Percentiles rank a stretch among this genome's conserved stretches.
Evolutionary conservation across 352 stramenopile genomes (phyloP).

Genomic region (Paralagenidium karlingii): DNA sequence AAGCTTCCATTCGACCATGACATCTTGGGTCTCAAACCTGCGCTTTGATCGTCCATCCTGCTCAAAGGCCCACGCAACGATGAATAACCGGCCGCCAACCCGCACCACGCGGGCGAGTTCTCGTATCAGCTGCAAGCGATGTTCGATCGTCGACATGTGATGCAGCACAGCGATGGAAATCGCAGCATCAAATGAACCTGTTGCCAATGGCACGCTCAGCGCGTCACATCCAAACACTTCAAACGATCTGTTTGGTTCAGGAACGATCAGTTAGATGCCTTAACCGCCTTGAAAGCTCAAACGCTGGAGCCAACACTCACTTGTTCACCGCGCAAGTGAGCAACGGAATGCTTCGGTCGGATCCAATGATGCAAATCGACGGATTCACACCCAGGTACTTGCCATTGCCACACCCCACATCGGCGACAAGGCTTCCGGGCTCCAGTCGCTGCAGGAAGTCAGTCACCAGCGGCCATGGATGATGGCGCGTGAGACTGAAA

Average conservation of each 20-base stretch:
- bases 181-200: slow-evolving; percentile 50
- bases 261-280: not conserved
- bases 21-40: slow-evolving; percentile 61
- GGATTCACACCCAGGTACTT: slow-evolving; percentile 67
- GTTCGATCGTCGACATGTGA: slow-evolving; percentile 68
- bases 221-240: slow-evolving; percentile 62
- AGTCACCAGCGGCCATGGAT: slow-evolving; percentile 65
- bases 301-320: slow-evolving; percentile 10
- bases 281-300: not conserved
- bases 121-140: slow-evolving; percentile 49
- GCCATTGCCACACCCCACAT: slow-evolving; percentile 74
- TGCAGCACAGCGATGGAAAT: slow-evolving; percentile 76
- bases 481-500: slow-evolving; percentile 75
- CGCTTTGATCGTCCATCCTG: slow-evolving; percentile 68
- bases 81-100: slow-evolving; percentile 34
- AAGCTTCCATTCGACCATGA: slow-evolving; percentile 81
- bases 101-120: slow-evolving; percentile 54
- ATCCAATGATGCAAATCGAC: slow-evolving; percentile 47
- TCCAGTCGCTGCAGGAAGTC: slow-evolving; percentile 34
- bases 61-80: slow-evolving; percentile 77
- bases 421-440: slow-evolving; percentile 43
- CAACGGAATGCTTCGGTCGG: slow-evolving; percentile 64
- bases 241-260: slow-evolving; percentile 16
- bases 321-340: slow-evolving; percentile 31
- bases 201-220: slow-evolving; percentile 44